Base-by-base conservation (phyloP, 345 rosid genomes). In the Eucalyptus brandiana region DNA sequence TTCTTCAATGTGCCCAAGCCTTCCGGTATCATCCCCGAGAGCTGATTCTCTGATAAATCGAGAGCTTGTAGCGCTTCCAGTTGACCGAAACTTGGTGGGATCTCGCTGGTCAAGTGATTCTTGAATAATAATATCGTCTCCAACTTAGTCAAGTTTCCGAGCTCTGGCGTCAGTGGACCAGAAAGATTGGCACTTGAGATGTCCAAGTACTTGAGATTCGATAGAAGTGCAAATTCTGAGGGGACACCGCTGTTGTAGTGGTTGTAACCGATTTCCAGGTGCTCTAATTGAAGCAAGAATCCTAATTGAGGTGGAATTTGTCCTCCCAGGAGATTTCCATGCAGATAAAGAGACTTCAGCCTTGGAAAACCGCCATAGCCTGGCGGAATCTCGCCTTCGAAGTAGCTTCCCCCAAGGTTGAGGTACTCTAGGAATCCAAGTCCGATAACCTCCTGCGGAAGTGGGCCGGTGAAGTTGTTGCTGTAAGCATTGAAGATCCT, bases 351-450 rank as follows among this genome's bases (percentile, higher is more conserved):
- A 53, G 91, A 92, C 93, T 89, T 96, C 30, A 98, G 76, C 89
- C 93, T 93, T 16, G 91, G 92, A 72, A 97, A 92, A 80, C 92
- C 92, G 83, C 98, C 97, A 28, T 98, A 98, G 44, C 65, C 92
- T 5, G 88, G 69, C 2, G 99, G 99, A 90, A 98, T 97, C 88
- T 88, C 94, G 50, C 96, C 99, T 65, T 92, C 92, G 87, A 98
- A 98, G 95, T 96, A 98, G 94, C 98, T 98, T 24, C 99, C 99
- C 6, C 98, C 98, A 17, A 98, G 95, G 91, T 97, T 98, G 91
- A 97, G 97, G 91, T 91, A 92, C 94, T 98, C 97, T 69, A 98
- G 91, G 93, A 89, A 95, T 88, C 90, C 95, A 30, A 97, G 92
- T 48, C 87, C 87, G 48, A 92, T 54, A 34, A 97, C 86, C 24